Percentiles rank a stretch among this genome's conserved stretches.
Conservation (phyloP, 257 asterid species). For the Solanum medicagineum region DNA sequence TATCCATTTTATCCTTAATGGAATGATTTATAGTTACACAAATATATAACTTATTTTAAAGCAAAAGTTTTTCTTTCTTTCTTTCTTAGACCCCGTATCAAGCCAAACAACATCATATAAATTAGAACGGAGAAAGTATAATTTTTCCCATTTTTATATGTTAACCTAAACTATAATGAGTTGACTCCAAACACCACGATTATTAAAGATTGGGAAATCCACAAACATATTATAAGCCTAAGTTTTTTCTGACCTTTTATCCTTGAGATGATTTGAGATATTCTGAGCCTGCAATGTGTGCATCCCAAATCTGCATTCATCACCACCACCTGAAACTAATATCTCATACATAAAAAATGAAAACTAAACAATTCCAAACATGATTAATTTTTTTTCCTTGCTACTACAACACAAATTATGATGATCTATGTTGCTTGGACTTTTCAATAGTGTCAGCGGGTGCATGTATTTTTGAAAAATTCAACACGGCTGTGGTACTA, state of each 20-base stretch:
- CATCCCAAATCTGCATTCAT: conserved; percentile 18
- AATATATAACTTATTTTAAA: background rate
- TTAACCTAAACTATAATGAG: background rate
- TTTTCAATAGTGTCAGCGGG: too few relatives aligned
- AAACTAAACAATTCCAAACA: background rate
- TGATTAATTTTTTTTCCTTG: too few relatives aligned
- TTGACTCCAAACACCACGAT: fast-evolving
- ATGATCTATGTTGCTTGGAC: too few relatives aligned
- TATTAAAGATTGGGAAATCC: background rate
- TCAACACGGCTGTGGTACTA: too few relatives aligned
- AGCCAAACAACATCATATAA: background rate
- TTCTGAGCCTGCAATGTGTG: conserved; percentile 10
- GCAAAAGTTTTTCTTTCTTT: background rate
- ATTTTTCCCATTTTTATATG: background rate
- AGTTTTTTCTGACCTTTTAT: conserved; percentile 3
- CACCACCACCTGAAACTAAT: conserved; percentile 23
- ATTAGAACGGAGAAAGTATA: too few relatives aligned
- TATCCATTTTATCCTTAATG: background rate
- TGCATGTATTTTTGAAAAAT: too few relatives aligned
- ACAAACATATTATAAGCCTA: background rate
- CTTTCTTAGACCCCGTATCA: background rate
- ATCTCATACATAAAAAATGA: background rate
- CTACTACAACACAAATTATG: background rate
- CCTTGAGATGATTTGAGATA: conserved; percentile 2
- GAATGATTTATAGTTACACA: background rate